phyloP scores from a whole-genome alignment of 2,329 filamentous ascomycete species.

The Fusarium tricinctum region DNA sequence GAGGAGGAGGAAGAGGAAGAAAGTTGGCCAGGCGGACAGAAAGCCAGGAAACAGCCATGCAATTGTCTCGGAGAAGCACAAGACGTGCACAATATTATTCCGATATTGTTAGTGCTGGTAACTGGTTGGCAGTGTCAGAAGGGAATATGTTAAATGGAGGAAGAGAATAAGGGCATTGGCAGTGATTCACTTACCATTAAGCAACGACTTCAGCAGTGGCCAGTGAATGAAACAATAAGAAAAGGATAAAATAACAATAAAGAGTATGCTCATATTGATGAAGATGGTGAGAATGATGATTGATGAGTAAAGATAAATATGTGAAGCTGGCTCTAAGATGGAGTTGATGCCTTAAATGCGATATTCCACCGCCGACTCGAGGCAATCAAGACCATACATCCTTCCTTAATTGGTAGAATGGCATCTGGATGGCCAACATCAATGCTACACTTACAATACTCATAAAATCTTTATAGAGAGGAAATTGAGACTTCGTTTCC shows the following conservation, averaged over 20 bases:
- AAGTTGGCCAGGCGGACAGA: background rate
- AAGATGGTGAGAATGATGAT: background rate
- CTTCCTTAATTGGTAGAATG: background rate
- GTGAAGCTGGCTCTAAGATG: background rate
- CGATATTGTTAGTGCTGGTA: conserved; percentile 13
- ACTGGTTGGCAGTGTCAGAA: conserved; percentile 9
- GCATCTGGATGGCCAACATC: background rate
- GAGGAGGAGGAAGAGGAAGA: background rate
- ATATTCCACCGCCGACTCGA: background rate
- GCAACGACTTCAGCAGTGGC: background rate
- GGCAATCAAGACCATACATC: background rate
- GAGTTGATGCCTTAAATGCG: background rate
- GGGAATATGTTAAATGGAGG: background rate
- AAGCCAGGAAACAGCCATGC: background rate
- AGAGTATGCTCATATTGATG: background rate
- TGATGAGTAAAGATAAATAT: background rate
- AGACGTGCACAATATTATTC: background rate
- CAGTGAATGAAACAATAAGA: background rate
- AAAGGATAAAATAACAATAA: background rate
- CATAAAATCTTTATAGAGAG: background rate
- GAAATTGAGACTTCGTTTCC: conserved; percentile 12
- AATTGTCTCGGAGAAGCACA: background rate
- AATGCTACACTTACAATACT: background rate
- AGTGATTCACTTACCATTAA: conserved; percentile 11
- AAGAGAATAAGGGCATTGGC: conserved; percentile 3